Evolutionary conservation across 768 basidiomycete genomes (phyloP).

Genomic region (Mycena rosella): DNA sequence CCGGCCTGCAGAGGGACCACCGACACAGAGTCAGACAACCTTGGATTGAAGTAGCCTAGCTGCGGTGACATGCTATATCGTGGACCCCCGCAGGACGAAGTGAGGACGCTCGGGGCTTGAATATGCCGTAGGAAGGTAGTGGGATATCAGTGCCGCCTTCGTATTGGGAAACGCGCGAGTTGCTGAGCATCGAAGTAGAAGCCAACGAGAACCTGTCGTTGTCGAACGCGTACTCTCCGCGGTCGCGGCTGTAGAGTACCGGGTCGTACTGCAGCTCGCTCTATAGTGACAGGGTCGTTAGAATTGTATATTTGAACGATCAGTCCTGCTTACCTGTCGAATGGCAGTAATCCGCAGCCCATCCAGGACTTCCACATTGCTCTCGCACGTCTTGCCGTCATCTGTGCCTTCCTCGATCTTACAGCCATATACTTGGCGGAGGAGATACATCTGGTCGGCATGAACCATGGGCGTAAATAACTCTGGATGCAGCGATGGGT

Average conservation of each 20-base stretch:
- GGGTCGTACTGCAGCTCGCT: conserved; percentile 72
- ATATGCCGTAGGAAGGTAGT: conserved; percentile 9
- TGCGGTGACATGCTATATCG: conserved; percentile 8
- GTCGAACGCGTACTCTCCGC: conserved; percentile 65
- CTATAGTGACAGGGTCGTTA: conserved; percentile 40
- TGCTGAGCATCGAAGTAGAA: conserved; percentile 42
- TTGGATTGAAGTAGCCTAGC: conserved; percentile 24
- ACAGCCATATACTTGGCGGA: conserved; percentile 29
- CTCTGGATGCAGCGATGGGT: conserved; percentile 81
- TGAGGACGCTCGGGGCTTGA: conserved; percentile 10
- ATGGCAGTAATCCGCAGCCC: conserved; percentile 40
- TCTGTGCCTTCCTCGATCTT: conserved; percentile 22
- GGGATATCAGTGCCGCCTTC: background rate
- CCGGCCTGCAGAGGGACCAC: background rate
- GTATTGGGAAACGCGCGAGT: background rate
- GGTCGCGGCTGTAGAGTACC: conserved; percentile 66
- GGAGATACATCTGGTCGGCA: conserved; percentile 39
- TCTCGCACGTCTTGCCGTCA: conserved; percentile 3
- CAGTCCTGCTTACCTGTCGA: conserved; percentile 36
- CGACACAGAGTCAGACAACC: no score
- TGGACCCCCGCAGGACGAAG: background rate
- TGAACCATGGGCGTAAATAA: conserved; percentile 81
- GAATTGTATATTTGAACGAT: conserved; percentile 8
- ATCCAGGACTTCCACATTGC: conserved; percentile 34
- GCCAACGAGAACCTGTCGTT: conserved; percentile 74